Base-by-base conservation (phyloP, 2,329 filamentous ascomycete genomes). In the Calonectria henricotiae region DNA sequence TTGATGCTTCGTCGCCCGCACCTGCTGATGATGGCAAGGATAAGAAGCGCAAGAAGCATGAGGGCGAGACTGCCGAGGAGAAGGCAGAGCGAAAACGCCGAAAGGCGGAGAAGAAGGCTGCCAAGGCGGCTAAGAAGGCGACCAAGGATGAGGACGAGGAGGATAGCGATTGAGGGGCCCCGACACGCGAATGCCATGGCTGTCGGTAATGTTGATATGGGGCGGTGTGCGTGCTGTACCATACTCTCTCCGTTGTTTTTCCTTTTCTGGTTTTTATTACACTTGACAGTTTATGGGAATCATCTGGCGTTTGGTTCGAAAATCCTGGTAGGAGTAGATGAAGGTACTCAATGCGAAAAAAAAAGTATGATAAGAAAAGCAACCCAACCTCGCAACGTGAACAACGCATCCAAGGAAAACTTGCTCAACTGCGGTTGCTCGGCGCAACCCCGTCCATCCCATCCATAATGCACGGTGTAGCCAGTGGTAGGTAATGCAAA, bases 1-100 rank as follows among this genome's bases (percentile, higher is more conserved):
- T 81, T 41, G 79, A 81, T 46, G 77, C 84, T 35, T 79, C 83
- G 8, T 79, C 82, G 9, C 75, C 83, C 37, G 79, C 82, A 7
- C 73, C 83, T 41, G 82, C 87, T 79, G 88, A 88, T 66, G 88
- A 89, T 62, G 88, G 89, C 77, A 89, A 90, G 62, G 85, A 78
- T 84, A 92, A 89, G 82, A 88, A 91, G 83, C 91, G 92, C 85
- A 94, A 94, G 88, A 96, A 95, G 88, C 92, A 94, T 81, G 92
- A 94, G 41, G 92, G 92, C 78, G 92, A 94, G 85, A 92, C 90
- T 17, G 84, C 90, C 30, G 91, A 94, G 80, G 91, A 91, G 82
- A 90, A 89, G 83, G 88, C 88, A 5, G 88, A 89, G 83, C 86
- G 88, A 74, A 89, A 89, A 84, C 85, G 86, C 76, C 84, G 86